Evolutionary conservation across 2,329 filamentous ascomycete species (phyloP).

Genomic region (Pseudogymnoascus sp.): DNA sequence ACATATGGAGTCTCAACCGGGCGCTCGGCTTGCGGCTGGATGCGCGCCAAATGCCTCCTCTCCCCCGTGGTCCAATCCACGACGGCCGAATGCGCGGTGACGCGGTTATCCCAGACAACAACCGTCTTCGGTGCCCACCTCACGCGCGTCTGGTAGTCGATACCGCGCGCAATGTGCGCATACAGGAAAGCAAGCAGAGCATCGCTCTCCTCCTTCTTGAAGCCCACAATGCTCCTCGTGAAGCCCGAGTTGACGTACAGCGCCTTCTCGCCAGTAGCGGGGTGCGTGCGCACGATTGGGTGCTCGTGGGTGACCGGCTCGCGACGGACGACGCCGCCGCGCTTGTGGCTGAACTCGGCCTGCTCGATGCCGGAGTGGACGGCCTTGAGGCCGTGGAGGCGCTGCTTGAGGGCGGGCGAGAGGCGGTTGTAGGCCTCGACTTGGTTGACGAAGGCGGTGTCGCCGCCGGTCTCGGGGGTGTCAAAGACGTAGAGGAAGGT

Average conservation of each 20-base stretch:
- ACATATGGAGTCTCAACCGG: constrained; percentile 61
- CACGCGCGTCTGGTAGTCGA: constrained; percentile 63
- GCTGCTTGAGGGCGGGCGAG: constrained; percentile 69
- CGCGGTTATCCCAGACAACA: constrained; percentile 76
- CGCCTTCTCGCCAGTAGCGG: constrained; percentile 75
- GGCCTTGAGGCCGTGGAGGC: constrained; percentile 72
- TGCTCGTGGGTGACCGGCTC: constrained; percentile 70
- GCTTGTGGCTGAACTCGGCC: constrained; percentile 58
- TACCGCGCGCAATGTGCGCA: constrained; percentile 61
- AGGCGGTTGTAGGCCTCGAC: constrained; percentile 76
- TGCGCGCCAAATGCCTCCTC: constrained; percentile 67
- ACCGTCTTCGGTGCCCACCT: constrained; percentile 71
- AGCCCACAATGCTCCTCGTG: constrained; percentile 71
- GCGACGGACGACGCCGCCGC: constrained; percentile 64
- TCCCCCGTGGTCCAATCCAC: constrained; percentile 73
- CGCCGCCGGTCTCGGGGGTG: constrained; percentile 69
- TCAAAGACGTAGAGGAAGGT: constrained; percentile 89
- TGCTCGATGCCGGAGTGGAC: constrained; percentile 80
- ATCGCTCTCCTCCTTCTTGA: constrained; percentile 79
- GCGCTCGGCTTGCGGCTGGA: constrained; percentile 73
- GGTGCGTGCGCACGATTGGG: constrained; percentile 74
- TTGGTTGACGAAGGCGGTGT: constrained; percentile 76
- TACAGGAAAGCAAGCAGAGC: constrained; percentile 66
- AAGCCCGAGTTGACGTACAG: constrained; percentile 72
- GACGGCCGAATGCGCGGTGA: constrained; percentile 70